Evolutionary conservation across 176 grass and related monocot species (phyloP), one percentile per base, ranked within the genome.

Genomic region (Elymus sibiricus): DNA sequence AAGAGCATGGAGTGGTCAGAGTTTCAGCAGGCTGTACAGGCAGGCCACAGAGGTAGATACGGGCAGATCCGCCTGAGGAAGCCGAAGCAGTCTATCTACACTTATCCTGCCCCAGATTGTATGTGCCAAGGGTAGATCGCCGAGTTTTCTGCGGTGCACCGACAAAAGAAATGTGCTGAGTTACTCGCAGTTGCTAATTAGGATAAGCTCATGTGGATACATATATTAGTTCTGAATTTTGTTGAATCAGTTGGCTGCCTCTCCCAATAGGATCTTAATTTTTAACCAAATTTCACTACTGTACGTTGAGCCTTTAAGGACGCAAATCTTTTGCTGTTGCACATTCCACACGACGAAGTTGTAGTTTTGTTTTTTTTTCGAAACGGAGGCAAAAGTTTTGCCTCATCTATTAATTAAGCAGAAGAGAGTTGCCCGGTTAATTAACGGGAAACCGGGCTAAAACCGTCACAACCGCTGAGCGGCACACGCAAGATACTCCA

Each of bases 21-120:
- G 58, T 98, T 98, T 83, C 90, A 94, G 75, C 84, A 91, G 24
- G 81, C 71, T 28, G 88, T 98, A 43, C 86, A 53, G 79, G 77
- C 90, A 71, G 96, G 96, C 21, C 96, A 95, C 71, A 98, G 91
- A 80, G 90, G 86, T 51, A 92, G 96, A 68, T 87, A 91, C 11
- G 93, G 93, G 53, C 93, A 98, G 82, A 92, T 98, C 39, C 60
- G 88, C 11, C 49, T 95, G 86, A 98, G 96, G 71, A 98, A 98
- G 34, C 88, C 93, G 69, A 95, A 86, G 27, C 96, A 98, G 34
- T 95, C 92, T 4, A 92, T 98, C 32, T 95, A 94, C 46, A 94
- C 96, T 39, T 98, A 98, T 83, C 96, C 96, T 60, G 91, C 92
- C 51, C 91, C 93, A 68, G 96, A 98, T 90, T 98, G 96, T 86